Percentiles rank a stretch among this genome's conserved stretches.
Evolutionary conservation across 208 protist species (phyloP).

Genomic region (Kentomonas sorsogonicus): DNA sequence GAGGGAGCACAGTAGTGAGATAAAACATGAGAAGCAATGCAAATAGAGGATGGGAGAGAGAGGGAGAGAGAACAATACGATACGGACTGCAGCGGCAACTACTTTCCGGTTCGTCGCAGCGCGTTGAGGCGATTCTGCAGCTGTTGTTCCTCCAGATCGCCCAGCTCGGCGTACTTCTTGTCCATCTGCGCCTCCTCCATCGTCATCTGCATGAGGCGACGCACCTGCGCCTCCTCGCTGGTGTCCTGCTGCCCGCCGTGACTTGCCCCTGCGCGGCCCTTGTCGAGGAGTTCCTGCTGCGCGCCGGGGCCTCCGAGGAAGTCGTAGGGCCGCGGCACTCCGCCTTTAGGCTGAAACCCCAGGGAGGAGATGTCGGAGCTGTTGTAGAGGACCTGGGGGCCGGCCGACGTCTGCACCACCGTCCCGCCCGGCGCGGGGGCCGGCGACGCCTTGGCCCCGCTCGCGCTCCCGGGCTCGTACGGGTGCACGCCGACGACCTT

Average conservation of each 20-base stretch:
- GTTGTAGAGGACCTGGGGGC: slow-evolving; percentile 57
- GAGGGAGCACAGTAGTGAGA: background rate
- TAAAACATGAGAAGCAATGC: background rate
- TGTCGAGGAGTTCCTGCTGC: slow-evolving; percentile 17
- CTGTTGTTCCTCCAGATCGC: slow-evolving; percentile 41
- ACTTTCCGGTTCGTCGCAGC: slow-evolving; percentile 21
- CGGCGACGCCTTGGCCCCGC: background rate
- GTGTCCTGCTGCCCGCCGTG: slow-evolving; percentile 10
- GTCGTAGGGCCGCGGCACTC: slow-evolving; percentile 41
- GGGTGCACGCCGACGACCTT: no score
- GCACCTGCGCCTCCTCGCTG: slow-evolving; percentile 43
- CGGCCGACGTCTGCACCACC: slow-evolving; percentile 37
- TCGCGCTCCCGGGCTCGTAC: no score
- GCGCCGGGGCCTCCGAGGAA: slow-evolving; percentile 38
- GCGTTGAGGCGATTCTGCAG: slow-evolving; percentile 46
- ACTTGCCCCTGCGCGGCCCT: slow-evolving; percentile 1
- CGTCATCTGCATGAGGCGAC: slow-evolving; percentile 29
- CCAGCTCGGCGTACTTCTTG: slow-evolving; percentile 34
- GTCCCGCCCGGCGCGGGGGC: slow-evolving; percentile 19
- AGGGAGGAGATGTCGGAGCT: slow-evolving; percentile 74
- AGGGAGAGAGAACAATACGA: no score
- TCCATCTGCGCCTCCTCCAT: slow-evolving; percentile 48
- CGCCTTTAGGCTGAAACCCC: slow-evolving; percentile 33
- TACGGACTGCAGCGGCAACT: no score
- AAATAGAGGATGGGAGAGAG: background rate